A percentile compares a stretch with the other conserved stretches of the same genome.
Conservation (phyloP, 495 filamentous ascomycete genomes). For the Parathielavia appendiculata region DNA sequence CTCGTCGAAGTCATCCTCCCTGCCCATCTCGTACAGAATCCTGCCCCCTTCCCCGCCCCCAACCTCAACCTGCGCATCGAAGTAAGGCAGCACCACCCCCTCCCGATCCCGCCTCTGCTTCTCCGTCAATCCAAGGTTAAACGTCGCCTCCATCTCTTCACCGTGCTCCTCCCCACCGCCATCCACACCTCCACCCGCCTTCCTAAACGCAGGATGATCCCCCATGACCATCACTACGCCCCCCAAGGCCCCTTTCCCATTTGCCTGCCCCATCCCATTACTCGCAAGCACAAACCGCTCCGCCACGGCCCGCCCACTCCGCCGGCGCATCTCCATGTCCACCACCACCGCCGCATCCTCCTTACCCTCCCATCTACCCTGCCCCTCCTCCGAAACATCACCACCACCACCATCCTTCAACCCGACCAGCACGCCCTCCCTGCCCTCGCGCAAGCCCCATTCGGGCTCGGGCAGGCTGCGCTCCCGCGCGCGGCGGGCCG, state of each 20-base stretch:
- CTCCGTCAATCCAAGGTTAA: slow-evolving; percentile 82
- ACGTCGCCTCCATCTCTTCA: slow-evolving; percentile 60
- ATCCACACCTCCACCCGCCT: slow-evolving; percentile 32
- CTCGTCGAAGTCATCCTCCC: slow-evolving; percentile 97
- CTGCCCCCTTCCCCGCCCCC: slow-evolving; percentile 76
- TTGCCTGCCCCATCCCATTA: background rate
- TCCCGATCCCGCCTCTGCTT: slow-evolving; percentile 80
- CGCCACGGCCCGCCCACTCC: slow-evolving; percentile 68
- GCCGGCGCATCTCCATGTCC: slow-evolving; percentile 77
- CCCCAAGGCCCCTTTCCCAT: background rate
- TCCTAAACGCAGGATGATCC: slow-evolving; percentile 69
- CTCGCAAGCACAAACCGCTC: slow-evolving; percentile 70
- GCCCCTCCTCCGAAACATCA: background rate
- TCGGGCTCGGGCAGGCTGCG: slow-evolving; percentile 63
- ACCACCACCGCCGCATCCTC: slow-evolving; percentile 66
- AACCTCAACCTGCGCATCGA: slow-evolving; percentile 81
- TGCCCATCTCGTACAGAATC: slow-evolving; percentile 94
- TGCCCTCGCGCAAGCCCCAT: slow-evolving; percentile 69
- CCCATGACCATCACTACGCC: slow-evolving; percentile 70
- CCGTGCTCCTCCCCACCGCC: slow-evolving; percentile 39
- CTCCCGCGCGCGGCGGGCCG: slow-evolving; percentile 60
- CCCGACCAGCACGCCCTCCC: slow-evolving; percentile 68
- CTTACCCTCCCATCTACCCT: background rate
- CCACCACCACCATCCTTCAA: slow-evolving; percentile 36
- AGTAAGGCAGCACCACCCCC: slow-evolving; percentile 86